phyloP scores from a whole-genome alignment of 2,329 filamentous ascomycete genomes.

The Scedosporium dehoogii region DNA sequence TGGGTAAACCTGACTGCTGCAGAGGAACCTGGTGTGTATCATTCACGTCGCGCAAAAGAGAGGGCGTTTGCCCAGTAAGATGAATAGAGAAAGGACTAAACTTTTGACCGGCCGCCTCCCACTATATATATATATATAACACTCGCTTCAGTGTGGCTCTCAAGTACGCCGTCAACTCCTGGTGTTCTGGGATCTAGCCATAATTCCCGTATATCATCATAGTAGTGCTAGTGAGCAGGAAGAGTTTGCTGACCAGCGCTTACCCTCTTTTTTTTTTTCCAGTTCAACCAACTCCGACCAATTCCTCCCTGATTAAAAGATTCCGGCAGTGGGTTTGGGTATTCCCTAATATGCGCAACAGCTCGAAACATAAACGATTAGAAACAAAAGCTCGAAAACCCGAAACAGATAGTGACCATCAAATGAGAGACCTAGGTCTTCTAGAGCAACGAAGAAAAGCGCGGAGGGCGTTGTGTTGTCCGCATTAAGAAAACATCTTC shows the following conservation, averaged over 20 bases:
- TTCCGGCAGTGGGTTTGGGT: neutral
- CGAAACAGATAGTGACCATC: neutral
- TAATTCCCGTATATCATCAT: slow-evolving; percentile 1
- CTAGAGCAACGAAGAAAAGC: no score
- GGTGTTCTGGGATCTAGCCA: neutral
- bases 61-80: neutral
- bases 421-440: neutral
- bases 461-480: no score
- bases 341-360: neutral
- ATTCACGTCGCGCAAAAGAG: neutral
- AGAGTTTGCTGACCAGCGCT: neutral
- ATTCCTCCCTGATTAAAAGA: neutral
- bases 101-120: neutral
- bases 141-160: neutral
- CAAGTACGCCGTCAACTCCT: slow-evolving; percentile 3
- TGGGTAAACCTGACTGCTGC: no score
- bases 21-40: neutral
- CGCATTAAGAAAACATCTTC: neutral
- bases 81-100: neutral
- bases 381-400: neutral
- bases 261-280: neutral
- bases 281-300: slow-evolving; percentile 1
- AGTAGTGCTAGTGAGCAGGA: neutral
- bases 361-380: neutral
- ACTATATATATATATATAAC: neutral